Evolutionary conservation across 176 grass and related monocot species (phyloP), one percentile per base, ranked within the genome.

Genomic region (Phyllostachys edulis): DNA sequence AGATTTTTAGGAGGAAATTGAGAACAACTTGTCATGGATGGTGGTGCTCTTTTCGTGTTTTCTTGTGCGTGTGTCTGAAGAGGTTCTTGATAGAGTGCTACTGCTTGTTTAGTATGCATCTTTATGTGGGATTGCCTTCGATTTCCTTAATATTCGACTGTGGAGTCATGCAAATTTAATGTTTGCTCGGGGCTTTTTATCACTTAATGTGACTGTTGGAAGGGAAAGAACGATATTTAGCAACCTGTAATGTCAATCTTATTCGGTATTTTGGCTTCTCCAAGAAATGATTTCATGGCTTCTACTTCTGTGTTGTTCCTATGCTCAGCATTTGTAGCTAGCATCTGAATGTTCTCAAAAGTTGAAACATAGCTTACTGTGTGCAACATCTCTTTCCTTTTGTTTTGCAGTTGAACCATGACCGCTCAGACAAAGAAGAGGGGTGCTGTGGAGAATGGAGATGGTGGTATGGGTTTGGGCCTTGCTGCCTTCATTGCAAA

Each of bases 391-490:
- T 75, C 16, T 65, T 37, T 56, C 52, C 11, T 84, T 76, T 64
- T 44, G 3, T 79, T 66, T 84, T 75, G 16, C 74, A 81, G 57
- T 81, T 81, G 71, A 87, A 52, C 79, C 59, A 94, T 94, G 91
- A 81, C 82, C 80, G 86, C 90, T 71, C 80, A 75, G 67, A 46
- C 91, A 20, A 97, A 97, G 87, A 97, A 87, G 66, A 80, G 85
- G 69, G 50, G 66, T n/a, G 36, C 82, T 10, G 37, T 34, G 55
- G 94, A 97, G 80, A 97, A 94, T 79, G 91, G 89, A 57, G 82
- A 94, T 75, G 85, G 57, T 6, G 84, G 82, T 32, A 54, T 79
- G 3, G 87, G 87, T 37, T 54, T 60, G 6, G 80, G 78, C 38
- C 79, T 97, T 47, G 91, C 85, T 5, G 56, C 85, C 50, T 83